phyloP scores from a whole-genome alignment of 768 basidiomycete genomes.

The Aureoboletus auriporus region DNA sequence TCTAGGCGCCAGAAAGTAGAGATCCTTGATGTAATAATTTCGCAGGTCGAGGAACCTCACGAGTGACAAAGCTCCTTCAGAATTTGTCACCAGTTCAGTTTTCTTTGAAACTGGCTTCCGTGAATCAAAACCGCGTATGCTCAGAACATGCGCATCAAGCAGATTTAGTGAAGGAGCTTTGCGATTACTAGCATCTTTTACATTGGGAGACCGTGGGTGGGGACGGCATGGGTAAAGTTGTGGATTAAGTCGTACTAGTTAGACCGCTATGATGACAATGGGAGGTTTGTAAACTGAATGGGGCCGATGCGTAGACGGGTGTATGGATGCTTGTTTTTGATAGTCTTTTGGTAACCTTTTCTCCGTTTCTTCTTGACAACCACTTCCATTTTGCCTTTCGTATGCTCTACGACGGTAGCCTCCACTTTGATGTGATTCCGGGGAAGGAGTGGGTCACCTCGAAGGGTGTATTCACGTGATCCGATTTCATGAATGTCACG shows the following conservation, averaged over 20 bases:
- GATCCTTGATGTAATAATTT: too few species aligned
- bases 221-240: not conserved
- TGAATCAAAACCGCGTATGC: too few species aligned
- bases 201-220: too few species aligned
- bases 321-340: conserved; percentile 90
- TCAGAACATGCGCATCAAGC: too few species aligned
- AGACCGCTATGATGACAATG: conserved; percentile 29
- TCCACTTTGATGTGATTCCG: conserved; percentile 64
- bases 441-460: conserved; percentile 71
- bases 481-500: conserved; percentile 92
- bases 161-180: too few species aligned
- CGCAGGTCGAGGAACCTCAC: too few species aligned
- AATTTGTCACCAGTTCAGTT: too few species aligned
- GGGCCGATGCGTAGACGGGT: conserved; percentile 91
- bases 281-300: conserved; percentile 48
- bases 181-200: too few species aligned
- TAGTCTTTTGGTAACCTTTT: conserved; percentile 96
- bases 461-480: conserved; percentile 90
- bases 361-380: conserved; percentile 97
- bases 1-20: not conserved
- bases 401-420: conserved; percentile 96
- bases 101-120: too few species aligned
- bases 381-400: conserved; percentile 88
- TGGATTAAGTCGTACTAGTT: too few species aligned
- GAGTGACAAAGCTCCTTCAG: too few species aligned